These are phyloP conservation scores for Gillenia trifoliata DNA, from an alignment of 306 rosid species.

Conservation along the genomic window DNA sequence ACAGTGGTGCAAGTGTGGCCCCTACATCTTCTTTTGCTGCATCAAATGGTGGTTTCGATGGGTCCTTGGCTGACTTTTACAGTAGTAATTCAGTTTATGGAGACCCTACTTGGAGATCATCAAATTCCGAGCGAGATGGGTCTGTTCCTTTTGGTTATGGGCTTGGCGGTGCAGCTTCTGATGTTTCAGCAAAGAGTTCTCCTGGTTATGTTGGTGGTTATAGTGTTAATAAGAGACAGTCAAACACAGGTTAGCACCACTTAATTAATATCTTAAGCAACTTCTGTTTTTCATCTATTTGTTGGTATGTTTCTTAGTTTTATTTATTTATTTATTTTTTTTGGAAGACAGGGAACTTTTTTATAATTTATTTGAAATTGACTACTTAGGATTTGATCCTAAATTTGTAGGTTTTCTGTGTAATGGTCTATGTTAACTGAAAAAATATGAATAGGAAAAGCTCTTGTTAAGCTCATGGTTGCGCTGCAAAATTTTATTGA, in stretches of 20 bases:
- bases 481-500: neutral
- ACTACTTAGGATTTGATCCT: neutral
- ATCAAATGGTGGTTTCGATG: slow-evolving; percentile 82
- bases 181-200: slow-evolving; percentile 71
- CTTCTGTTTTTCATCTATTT: neutral
- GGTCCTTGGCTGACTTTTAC: slow-evolving; percentile 64
- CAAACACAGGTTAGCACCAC: slow-evolving; percentile 81
- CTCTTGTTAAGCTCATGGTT: neutral
- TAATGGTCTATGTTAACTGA: neutral
- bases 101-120: slow-evolving; percentile 87
- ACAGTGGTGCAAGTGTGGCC: slow-evolving; percentile 46
- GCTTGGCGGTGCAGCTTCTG: slow-evolving; percentile 69
- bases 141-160: slow-evolving; percentile 84
- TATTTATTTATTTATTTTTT: neutral
- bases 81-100: slow-evolving; percentile 59
- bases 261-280: slow-evolving; percentile 18
- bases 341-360: neutral
- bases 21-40: slow-evolving; percentile 67
- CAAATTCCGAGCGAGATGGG: slow-evolving; percentile 73
- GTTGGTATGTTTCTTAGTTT: neutral
- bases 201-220: slow-evolving; percentile 94
- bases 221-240: slow-evolving; percentile 90
- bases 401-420: neutral
- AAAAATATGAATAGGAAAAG: neutral
- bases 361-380: neutral